Conservation (phyloP, 2,329 filamentous ascomycete genomes). For the Epichloe aotearoae region DNA sequence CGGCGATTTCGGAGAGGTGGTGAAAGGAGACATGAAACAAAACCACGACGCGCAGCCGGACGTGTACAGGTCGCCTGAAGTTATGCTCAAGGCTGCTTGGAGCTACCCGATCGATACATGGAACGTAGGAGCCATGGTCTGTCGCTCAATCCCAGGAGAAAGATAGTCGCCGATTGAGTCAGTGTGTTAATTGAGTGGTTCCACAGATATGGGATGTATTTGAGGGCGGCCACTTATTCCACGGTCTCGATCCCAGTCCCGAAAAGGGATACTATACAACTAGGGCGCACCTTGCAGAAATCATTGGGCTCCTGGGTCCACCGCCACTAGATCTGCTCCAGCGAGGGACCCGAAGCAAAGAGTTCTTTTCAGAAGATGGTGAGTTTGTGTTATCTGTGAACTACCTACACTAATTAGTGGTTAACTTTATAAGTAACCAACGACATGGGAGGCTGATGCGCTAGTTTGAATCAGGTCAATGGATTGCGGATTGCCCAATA, state of each 20-base stretch:
- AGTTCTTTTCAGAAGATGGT: no score
- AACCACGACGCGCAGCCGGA: slow-evolving; percentile 11
- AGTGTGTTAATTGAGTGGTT: no score
- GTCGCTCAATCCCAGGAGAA: neutral
- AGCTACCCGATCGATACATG: slow-evolving; percentile 13
- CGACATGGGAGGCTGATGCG: no score
- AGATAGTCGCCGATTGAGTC: no score
- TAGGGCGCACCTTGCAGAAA: slow-evolving; percentile 12
- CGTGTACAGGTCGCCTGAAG: slow-evolving; percentile 14
- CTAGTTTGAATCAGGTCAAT: no score
- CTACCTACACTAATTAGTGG: no score
- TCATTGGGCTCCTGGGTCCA: slow-evolving; percentile 12
- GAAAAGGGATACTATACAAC: slow-evolving; percentile 9
- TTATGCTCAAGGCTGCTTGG: slow-evolving; percentile 13
- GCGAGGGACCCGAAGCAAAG: no score
- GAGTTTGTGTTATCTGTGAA: no score
- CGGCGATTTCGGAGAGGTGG: no score
- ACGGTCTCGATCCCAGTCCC: slow-evolving; percentile 6
- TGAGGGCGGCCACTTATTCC: slow-evolving; percentile 11
- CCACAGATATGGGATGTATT: slow-evolving; percentile 13
- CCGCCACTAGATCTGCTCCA: slow-evolving; percentile 8
- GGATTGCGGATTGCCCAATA: no score
- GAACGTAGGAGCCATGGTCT: slow-evolving; percentile 13
- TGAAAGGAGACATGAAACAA: no score
- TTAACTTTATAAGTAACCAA: no score